Base-by-base conservation (phyloP, 495 filamentous ascomycete species). In the Lasiosphaeris hirsuta region DNA sequence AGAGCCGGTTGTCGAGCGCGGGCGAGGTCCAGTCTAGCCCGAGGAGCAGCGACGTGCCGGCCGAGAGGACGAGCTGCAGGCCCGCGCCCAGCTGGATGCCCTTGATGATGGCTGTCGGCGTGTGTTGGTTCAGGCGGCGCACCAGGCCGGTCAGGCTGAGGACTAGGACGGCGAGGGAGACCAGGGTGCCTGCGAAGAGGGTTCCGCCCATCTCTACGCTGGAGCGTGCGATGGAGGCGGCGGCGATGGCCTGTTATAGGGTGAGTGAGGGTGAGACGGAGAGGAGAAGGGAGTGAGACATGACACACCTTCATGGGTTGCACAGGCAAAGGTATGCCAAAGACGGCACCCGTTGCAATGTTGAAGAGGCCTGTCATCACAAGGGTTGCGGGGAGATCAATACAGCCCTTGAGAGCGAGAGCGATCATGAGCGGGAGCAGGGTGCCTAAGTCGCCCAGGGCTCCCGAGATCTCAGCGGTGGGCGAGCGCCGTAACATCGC, bases 51-150 rank as follows among this genome's bases (percentile, higher is more conserved):
- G 78, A 77, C 3, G 73, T 67, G n/a, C 87, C 87, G 7, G 90
- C 87, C 18, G 88, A 86, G 51, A 93, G 82, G 42, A 89, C 77
- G 10, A 97, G 80, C 10, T 84, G 86, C 19, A 97, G 73, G 0
- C 91, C 93, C 3, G 93, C 92, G 19, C 92, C 93, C 45, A 96
- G 83, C 71, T 97, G 93, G 63, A 97, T 96, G 10, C 93, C 93
- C 66, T 94, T 96, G 53, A 97, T 83, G 4, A 97, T 85, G 4
- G 91, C 90, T 14, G 89, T 81, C 1, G 93, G 93, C 19, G 96
- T 87, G 7, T 82, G 76, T n/a, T 75, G 67, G 7, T 85, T 81
- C 54, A 89, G 84, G 80, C 84, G 87, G 45, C 73, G 75, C 7
- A 96, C 73, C 9, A 92, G 71, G 10, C 92, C 87, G 0, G 90